Base-by-base conservation (phyloP, 192 early-diverging fungal genomes). In the Podila verticillata region DNA sequence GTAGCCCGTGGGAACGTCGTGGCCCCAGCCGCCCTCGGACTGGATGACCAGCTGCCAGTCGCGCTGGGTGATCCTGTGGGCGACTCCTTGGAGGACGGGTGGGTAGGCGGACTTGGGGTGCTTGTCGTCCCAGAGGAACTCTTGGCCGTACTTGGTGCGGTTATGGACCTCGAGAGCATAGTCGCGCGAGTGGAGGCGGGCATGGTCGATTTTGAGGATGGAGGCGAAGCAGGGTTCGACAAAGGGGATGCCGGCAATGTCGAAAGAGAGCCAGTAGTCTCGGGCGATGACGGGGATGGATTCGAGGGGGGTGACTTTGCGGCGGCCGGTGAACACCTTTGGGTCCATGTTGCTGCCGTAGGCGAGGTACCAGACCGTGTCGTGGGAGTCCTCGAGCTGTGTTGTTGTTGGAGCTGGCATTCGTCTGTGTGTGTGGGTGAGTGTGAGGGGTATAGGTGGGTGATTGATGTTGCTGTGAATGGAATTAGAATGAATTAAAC, bases 341-440 rank as follows among this genome's bases (percentile, higher is more conserved):
- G 70, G 70, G 9, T 68, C 61, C 74, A 83, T 78, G 65, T 83
- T 79, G 39, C 72, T 74, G 5, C 82, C 82, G 12, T 79, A 83
- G 36, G 68, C 75, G 0, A 79, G 60, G 34, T 79, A 79, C 68
- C 69, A 79, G 29, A 79, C 49, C 7, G 71, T 61, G 15, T 61
- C 48, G 7, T 32, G 39, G 12, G 22, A 19, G 19, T 60, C 20
- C 30, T 60, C 5, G 30, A 26, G 22, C 10, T 7, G 30, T 28
- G 12, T 59, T 36, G 34, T 47, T 3, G 66, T 47, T 19, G 66
- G 54, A 7, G 35, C 51, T 15, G 34, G 66, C 19, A 9, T 48
- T 7, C 31, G 65, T 15, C 15, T 20, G 1, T 1, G 20, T 28
- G 39, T 57, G 35, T 10, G 24, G 7, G 58, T 57, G 32, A 48